phyloP scores from a whole-genome alignment of 169 alveolate genomes.

The Plasmodium billcollinsi region DNA sequence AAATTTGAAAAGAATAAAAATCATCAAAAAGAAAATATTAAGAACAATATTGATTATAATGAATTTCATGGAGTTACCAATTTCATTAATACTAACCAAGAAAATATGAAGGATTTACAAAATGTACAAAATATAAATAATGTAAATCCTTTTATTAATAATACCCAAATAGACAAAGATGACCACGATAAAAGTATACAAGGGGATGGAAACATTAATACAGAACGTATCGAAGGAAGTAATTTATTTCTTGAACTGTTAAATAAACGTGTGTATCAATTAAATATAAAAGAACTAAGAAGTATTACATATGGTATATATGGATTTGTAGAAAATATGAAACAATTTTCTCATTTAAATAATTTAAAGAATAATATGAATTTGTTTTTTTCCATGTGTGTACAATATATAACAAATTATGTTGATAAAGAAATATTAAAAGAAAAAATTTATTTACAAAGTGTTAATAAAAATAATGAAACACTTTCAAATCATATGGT shows the following conservation, averaged over 20 bases:
- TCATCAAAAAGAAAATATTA: background rate
- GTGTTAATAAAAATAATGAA: background rate
- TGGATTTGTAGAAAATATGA: slow-evolving; percentile 72
- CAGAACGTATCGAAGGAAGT: slow-evolving; percentile 32
- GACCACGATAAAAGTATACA: background rate
- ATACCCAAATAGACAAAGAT: background rate
- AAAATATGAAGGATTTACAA: background rate
- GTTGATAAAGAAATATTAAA: slow-evolving; percentile 6
- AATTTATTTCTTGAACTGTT: slow-evolving; percentile 22
- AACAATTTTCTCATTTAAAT: slow-evolving; percentile 32
- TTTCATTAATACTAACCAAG: too few species aligned
- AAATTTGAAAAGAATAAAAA: slow-evolving; percentile 20
- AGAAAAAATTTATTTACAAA: background rate
- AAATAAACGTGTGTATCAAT: slow-evolving; percentile 23
- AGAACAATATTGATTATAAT: too few species aligned
- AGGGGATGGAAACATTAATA: background rate
- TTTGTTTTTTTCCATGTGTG: slow-evolving; percentile 45
- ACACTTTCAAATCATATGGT: background rate
- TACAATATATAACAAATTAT: slow-evolving; percentile 29
- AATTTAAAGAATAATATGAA: slow-evolving; percentile 61
- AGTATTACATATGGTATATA: slow-evolving; percentile 40
- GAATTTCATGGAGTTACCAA: too few species aligned
- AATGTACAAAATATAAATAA: background rate
- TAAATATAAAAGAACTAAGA: slow-evolving; percentile 11
- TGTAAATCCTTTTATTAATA: background rate